These are phyloP conservation scores for Hymenoscyphus fraxineus DNA, from an alignment of 2,329 filamentous ascomycete genomes.

Conservation along the genomic window DNA sequence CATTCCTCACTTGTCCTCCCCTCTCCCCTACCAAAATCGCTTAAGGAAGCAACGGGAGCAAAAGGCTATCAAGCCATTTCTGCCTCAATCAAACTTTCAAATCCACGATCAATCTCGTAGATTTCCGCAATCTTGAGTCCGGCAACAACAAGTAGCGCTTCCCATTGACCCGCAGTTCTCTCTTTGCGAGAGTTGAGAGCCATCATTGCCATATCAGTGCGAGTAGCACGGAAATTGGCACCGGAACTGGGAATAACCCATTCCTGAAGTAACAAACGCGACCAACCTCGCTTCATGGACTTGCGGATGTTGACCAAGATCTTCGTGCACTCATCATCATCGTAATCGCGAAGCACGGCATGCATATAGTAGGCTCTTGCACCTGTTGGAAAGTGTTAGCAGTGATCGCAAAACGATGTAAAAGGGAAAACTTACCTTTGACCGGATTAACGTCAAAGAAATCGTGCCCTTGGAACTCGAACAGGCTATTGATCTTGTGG, in stretches of 20 bases:
- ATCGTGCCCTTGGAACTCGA: neutral
- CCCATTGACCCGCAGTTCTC: slow-evolving; percentile 35
- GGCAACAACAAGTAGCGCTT: neutral
- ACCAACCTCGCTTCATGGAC: slow-evolving; percentile 29
- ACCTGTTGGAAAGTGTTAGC: neutral
- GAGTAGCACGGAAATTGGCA: slow-evolving; percentile 32
- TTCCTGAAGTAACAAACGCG: slow-evolving; percentile 37
- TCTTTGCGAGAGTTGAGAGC: slow-evolving; percentile 34
- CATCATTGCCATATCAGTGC: slow-evolving; percentile 38
- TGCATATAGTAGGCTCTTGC: slow-evolving; percentile 5
- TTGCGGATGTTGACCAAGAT: neutral
- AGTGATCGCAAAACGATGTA: neutral
- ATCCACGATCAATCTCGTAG: neutral
- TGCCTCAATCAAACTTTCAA: slow-evolving; percentile 4
- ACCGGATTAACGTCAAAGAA: neutral
- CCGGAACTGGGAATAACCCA: slow-evolving; percentile 32
- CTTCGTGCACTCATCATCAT: neutral
- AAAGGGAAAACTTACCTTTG: neutral
- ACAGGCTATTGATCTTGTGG: too few species aligned
- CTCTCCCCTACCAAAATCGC: neutral
- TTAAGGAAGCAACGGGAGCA: neutral
- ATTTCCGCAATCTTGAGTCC: slow-evolving; percentile 1
- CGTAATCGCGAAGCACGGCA: neutral
- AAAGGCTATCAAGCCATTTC: neutral
- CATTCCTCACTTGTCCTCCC: neutral